Evolutionary conservation across 257 asterid species (phyloP), one percentile per base, ranked within the genome.

Genomic region (Solanum chmielewskii): DNA sequence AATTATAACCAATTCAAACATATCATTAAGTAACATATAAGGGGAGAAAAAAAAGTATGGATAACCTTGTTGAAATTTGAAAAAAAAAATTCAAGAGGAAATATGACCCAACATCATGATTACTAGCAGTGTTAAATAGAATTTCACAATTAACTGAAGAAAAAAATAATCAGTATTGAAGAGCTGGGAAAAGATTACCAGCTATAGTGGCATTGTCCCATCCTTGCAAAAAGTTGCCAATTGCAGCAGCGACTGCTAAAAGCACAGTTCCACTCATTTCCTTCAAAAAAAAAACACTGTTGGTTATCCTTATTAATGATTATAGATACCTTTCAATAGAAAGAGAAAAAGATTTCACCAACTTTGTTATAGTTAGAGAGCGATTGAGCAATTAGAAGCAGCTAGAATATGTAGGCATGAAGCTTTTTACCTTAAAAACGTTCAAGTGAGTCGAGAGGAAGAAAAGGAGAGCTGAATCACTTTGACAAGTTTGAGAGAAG

Each of bases 201-300:
- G 95, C 96, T 35, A 94, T 91, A 44, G 94, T 88, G 81, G 96
- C 98, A 66, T 90, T 92, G 66, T 94, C 98, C 98, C 98, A 93
- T 90, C 96, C 98, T 89, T 94, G 98, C 62, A 94, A 87, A 31
- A 94, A 88, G 89, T 90, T 94, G 41, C 96, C 98, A 37, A 91
- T 71, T 7, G 96, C 94, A 83, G 98, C 95, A 13, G 90, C 96
- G 75, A 92, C 77, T 9, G 98, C 96, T 11, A 92, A 94, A 47
- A 89, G 86, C 85, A 92, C 93, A 45, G 94, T 92, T 86, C 92
- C 90, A 74, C 90, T 92, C 98, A 94, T 94, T 64, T 89, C 86
- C 56, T 73, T 45, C 15, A 80, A 27, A 81, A 10, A 81, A 27
- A 80, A 3, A 80, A 10, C 31, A 80, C 41, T 25, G 42, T 9